These are phyloP conservation scores for Eucalyptus sp. DNA, from an alignment of 345 rosid genomes.

Conservation along the genomic window DNA sequence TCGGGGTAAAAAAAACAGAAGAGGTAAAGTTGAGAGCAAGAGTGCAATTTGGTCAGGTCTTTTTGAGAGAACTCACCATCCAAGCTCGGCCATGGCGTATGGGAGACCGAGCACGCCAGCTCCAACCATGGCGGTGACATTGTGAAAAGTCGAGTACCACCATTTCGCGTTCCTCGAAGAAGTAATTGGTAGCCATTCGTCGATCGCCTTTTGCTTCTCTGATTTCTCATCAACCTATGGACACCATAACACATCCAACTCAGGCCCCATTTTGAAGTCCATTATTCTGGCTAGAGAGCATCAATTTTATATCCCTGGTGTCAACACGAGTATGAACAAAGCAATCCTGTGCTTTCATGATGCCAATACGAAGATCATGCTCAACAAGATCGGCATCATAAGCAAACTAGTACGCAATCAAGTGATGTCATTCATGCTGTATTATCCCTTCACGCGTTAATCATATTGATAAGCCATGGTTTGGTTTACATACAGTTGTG, in stretches of 20 bases:
- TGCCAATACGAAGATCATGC: background rate
- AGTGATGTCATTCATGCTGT: background rate
- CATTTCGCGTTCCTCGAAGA: constrained; percentile 73
- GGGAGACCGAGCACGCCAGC: constrained; percentile 89
- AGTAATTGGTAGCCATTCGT: constrained; percentile 74
- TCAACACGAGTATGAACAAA: background rate
- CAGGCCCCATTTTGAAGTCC: background rate
- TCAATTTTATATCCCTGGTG: background rate
- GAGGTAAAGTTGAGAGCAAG: background rate
- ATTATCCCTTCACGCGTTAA: background rate
- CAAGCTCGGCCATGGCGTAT: constrained; percentile 62
- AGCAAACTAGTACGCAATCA: background rate
- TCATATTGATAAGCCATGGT: background rate
- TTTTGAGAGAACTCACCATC: constrained; percentile 36
- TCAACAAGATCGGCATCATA: background rate
- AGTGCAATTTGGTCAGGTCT: background rate
- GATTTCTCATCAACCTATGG: constrained; percentile 5
- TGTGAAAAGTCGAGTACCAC: constrained; percentile 92
- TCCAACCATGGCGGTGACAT: constrained; percentile 90
- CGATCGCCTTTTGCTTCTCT: constrained; percentile 45
- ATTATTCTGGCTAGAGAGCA: background rate
- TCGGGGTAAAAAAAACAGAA: background rate
- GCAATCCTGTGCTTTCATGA: background rate
- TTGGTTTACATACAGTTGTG: background rate
- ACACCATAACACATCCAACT: background rate